Conservation (phyloP, 1,284 basidiomycete species). For the Cryptococcus depauperatus region DNA sequence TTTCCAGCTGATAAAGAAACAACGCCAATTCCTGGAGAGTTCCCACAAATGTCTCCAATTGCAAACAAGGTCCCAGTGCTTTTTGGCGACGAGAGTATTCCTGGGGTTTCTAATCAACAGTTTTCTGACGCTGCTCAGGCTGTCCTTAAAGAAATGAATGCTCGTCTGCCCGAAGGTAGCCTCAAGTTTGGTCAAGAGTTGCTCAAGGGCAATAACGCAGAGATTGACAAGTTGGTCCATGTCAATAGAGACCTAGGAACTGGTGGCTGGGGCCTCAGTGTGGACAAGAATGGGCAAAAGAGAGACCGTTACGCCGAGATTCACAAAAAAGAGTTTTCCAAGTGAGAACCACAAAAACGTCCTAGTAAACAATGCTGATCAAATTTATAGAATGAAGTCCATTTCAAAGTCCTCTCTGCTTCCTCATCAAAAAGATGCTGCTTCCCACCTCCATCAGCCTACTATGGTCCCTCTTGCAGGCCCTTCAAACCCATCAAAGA, state of each 20-base stretch:
- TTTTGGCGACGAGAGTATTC: slow-evolving; percentile 19
- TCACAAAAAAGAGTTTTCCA: slow-evolving; percentile 38
- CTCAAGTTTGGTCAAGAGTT: slow-evolving; percentile 29
- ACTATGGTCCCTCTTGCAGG: neutral
- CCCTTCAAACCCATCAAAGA: slow-evolving; percentile 11
- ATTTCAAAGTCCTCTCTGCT: slow-evolving; percentile 16
- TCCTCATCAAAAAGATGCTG: slow-evolving; percentile 2
- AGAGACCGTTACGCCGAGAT: slow-evolving; percentile 34
- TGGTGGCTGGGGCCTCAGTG: slow-evolving; percentile 30
- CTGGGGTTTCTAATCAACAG: slow-evolving; percentile 21
- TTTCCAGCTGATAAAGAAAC: neutral
- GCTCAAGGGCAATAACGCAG: slow-evolving; percentile 37
- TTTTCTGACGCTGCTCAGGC: slow-evolving; percentile 32
- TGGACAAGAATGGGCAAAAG: neutral
- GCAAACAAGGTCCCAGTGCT: slow-evolving; percentile 13
- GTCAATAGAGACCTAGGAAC: slow-evolving; percentile 22
- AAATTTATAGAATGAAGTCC: slow-evolving; percentile 23
- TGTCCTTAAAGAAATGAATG: slow-evolving; percentile 37
- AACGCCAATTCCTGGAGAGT: slow-evolving; percentile 12
- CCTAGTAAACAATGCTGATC: neutral
- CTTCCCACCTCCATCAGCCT: neutral
- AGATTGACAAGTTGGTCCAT: slow-evolving; percentile 29
- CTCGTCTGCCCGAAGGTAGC: slow-evolving; percentile 24
- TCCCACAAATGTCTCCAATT: slow-evolving; percentile 14
- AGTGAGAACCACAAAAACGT: slow-evolving; percentile 16